phyloP scores from a whole-genome alignment of 2,329 filamentous ascomycete genomes.

The Niveomyces coronatus region DNA sequence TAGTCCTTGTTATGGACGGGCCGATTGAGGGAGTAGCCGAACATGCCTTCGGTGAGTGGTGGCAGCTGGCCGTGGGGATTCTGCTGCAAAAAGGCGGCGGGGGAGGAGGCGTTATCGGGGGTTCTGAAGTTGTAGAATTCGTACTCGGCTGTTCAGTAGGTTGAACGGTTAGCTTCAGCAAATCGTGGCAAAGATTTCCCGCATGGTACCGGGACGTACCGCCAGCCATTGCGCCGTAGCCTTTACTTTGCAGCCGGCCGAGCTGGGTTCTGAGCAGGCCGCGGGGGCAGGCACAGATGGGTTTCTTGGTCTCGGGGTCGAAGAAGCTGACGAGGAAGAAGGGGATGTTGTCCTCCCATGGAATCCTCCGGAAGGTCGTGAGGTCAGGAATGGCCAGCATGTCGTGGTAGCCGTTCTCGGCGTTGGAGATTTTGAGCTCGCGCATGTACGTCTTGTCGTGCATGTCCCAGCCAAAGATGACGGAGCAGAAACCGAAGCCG shows the following conservation, averaged over 20 bases:
- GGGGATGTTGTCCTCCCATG: conserved; percentile 67
- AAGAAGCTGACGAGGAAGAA: conserved; percentile 69
- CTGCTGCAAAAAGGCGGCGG: conserved; percentile 61
- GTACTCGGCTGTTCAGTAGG: conserved; percentile 59
- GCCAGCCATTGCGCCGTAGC: conserved; percentile 81
- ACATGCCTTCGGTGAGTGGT: conserved; percentile 85
- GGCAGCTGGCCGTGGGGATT: conserved; percentile 68
- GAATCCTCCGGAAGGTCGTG: conserved; percentile 60
- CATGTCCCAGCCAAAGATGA: conserved; percentile 84
- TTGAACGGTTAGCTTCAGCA: conserved; percentile 2
- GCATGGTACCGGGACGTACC: conserved; percentile 56
- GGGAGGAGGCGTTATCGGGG: conserved; percentile 52
- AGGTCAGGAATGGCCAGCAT: conserved; percentile 65
- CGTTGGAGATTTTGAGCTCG: conserved; percentile 67
- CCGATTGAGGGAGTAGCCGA: conserved; percentile 82
- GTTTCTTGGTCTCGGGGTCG: conserved; percentile 65
- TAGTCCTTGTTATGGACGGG: conserved; percentile 87
- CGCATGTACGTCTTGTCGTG: conserved; percentile 70
- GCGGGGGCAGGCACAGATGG: conserved; percentile 69
- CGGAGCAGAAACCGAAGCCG: conserved; percentile 76
- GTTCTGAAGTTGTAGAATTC: conserved; percentile 88
- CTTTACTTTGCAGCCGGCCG: conserved; percentile 54
- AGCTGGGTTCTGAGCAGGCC: conserved; percentile 61
- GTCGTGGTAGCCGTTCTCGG: conserved; percentile 69
- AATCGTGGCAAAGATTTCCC: conserved; percentile 1